Base-by-base conservation (phyloP, 1,139 yeast genomes). In the Saccharomyces pastorianus region DNA sequence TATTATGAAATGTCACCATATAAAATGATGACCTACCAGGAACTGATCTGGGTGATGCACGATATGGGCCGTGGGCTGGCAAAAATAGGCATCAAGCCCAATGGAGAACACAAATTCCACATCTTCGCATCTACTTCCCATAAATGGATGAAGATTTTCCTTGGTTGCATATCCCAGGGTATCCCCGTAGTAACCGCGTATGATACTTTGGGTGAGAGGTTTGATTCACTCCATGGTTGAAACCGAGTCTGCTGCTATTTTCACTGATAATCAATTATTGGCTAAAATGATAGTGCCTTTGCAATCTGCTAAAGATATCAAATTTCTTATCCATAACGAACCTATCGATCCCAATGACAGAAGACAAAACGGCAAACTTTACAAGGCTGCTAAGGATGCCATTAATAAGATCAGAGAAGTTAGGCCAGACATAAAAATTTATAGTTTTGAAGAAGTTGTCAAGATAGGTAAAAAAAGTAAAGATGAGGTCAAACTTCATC, bases 201-300 rank as follows among this genome's bases (percentile, higher is more conserved):
- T 71, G 99, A 93, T 71, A 91, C 99, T 46, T 78, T 93, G 60
- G 99, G 99, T 57, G 96, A 89, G 71, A 80, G 99, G 99, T 42
- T 79, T 93, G 67, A 86, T 85, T 56, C 96, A 88, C 71, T 89
- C 97, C 5, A 77, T 93, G 67, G 77, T 79, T 47, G 88, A 91
- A 73, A 88, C 98, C 6, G 88, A 78, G 51, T 82, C 96, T 25
- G 77, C 72, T 53, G 96, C 84, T 14, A 76, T 95, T 55, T 89
- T 87, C 72, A 85, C 95, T 48, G 98, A 93, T 71, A 90, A 87
- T 66, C 76, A 78, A 17, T 78, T 91, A 59, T 76, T 93, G 64
- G 68, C 70, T 46, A 79, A 84, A 57, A 80, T 93, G 68, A 70
- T 85, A 63, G 81, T 78, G 58, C 96, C 98, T 4, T 77, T 93